phyloP scores from a whole-genome alignment of 257 asterid genomes.

The Solanum gracilifrons region DNA sequence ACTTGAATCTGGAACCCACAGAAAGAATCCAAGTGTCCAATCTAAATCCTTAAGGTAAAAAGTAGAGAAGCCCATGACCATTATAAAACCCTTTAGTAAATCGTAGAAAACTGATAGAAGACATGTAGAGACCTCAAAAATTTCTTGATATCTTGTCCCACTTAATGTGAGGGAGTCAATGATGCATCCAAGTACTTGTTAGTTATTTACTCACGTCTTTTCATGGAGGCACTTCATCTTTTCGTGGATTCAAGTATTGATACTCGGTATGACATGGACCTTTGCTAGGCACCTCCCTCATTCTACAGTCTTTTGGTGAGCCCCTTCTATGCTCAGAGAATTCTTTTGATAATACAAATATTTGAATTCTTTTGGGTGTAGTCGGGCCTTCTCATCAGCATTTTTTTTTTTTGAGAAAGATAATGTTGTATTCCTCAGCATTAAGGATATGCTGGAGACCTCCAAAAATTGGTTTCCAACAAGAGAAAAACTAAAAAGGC shows the following conservation, averaged over 20 bases:
- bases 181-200: not conserved
- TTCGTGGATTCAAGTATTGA: not conserved
- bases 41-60: not conserved
- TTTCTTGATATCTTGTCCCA: not conserved
- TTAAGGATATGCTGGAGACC: no score
- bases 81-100: not conserved
- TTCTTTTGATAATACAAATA: not conserved
- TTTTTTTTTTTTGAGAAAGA: not conserved
- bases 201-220: not conserved
- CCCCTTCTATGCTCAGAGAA: not conserved
- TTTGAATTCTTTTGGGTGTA: not conserved
- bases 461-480: no score
- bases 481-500: no score
- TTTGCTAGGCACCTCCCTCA: not conserved
- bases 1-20: not conserved
- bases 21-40: not conserved
- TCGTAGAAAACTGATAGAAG: not conserved
- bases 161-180: not conserved
- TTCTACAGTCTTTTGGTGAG: not conserved
- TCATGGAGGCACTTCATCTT: not conserved
- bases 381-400: not conserved
- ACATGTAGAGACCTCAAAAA: not conserved
- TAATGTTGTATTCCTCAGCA: no score
- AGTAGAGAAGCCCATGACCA: not conserved
- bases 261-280: not conserved